A percentile compares a stretch with the other conserved stretches of the same genome.
Conservation (phyloP, 2,329 filamentous ascomycete genomes). For the Tympanopsis confertula region DNA sequence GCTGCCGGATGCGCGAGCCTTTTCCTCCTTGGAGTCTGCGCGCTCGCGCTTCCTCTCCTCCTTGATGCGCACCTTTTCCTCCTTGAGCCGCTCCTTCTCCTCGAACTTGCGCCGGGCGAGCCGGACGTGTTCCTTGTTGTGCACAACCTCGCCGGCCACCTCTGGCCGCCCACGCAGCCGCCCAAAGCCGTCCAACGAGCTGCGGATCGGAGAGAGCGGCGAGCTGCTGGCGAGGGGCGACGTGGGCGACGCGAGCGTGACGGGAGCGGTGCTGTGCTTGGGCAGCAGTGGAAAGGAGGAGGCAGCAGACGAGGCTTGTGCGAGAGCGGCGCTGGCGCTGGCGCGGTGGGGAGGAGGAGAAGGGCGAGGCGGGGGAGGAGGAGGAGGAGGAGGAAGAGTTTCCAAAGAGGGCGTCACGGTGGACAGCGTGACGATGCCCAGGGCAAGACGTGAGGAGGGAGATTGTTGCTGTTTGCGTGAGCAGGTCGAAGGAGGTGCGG, state of each 20-base stretch:
- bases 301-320: constrained; percentile 9
- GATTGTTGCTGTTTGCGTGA: no score
- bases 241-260: constrained; percentile 11
- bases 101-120: constrained; percentile 52
- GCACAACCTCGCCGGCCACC: constrained; percentile 43
- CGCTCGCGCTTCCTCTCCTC: constrained; percentile 46
- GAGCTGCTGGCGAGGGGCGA: constrained; percentile 13
- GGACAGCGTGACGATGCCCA: constrained; percentile 20
- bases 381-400: constrained; percentile 27
- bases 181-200: constrained; percentile 40
- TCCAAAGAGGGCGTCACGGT: constrained; percentile 31
- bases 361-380: constrained; percentile 19
- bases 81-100: constrained; percentile 47
- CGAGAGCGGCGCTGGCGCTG: constrained; percentile 13
- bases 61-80: constrained; percentile 49
- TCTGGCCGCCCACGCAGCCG: constrained; percentile 47
- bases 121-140: constrained; percentile 43
- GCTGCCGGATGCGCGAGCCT: constrained; percentile 16
- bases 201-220: constrained; percentile 40
- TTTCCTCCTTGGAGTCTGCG: constrained; percentile 42
- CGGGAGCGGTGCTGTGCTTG: constrained; percentile 7
- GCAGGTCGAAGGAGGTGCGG: neutral
- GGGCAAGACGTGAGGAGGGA: constrained; percentile 26
- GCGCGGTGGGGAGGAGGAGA: constrained; percentile 14
- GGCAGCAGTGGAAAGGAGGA: neutral